phyloP scores from a whole-genome alignment of 768 basidiomycete genomes.

The Phaeolepiota aurea region DNA sequence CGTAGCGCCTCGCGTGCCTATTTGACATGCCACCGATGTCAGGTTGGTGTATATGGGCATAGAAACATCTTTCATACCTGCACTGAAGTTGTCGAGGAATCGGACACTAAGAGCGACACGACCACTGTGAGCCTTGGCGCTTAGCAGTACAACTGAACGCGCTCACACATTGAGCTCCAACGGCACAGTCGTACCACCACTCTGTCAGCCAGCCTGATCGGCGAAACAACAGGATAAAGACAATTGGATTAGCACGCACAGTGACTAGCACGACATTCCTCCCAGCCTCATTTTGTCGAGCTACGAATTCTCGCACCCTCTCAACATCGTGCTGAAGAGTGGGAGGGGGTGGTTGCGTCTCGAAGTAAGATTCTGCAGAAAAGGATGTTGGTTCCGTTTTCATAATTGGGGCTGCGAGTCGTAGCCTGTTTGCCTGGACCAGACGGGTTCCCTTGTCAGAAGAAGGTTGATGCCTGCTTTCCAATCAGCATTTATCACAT shows the following conservation, averaged over 20 bases:
- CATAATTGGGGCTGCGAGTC: no score
- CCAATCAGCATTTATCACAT: no score
- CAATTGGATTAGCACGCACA: conserved; percentile 39
- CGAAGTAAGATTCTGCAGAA: conserved; percentile 87
- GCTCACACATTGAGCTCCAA: conserved; percentile 98
- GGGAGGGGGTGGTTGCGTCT: conserved; percentile 73
- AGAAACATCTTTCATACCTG: no score
- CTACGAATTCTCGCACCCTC: conserved; percentile 60
- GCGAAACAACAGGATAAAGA: background rate
- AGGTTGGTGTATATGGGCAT: background rate
- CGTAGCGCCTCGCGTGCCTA: conserved; percentile 92
- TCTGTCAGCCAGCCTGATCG: conserved; percentile 37
- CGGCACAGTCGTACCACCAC: conserved; percentile 96
- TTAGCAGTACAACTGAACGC: conserved; percentile 12
- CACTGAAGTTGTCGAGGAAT: conserved; percentile 98
- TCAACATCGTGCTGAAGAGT: conserved; percentile 62
- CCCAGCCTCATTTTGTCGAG: conserved; percentile 51
- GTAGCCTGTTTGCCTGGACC: no score
- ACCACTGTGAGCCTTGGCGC: conserved; percentile 12
- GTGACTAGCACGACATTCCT: conserved; percentile 90
- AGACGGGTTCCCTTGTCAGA: no score
- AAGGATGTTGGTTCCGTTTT: conserved; percentile 39
- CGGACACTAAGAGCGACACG: conserved; percentile 62
- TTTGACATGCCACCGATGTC: background rate
- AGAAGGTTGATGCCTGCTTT: no score